Evolutionary conservation across 2,329 filamentous ascomycete genomes (phyloP).

Genomic region (Pseudogymnoascus sp.): DNA sequence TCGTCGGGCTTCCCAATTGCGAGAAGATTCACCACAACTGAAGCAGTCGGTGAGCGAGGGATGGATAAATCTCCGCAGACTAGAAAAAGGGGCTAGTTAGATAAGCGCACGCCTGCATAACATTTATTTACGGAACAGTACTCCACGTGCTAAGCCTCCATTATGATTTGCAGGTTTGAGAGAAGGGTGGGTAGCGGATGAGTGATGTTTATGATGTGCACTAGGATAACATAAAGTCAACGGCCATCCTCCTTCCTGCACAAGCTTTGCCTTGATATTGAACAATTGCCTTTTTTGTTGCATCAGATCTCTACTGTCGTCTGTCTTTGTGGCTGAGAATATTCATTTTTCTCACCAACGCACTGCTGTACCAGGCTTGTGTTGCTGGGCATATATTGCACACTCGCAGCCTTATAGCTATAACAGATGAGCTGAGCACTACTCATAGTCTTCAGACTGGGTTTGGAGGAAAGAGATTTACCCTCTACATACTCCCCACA

Average conservation of each 20-base stretch:
- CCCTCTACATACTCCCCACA: neutral
- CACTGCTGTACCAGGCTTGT: constrained; percentile 5
- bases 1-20: neutral
- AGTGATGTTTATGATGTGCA: neutral
- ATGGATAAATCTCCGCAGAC: neutral
- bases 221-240: constrained; percentile 5
- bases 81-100: neutral
- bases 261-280: neutral
- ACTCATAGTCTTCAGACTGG: neutral
- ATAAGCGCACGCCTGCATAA: constrained; percentile 3
- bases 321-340: neutral
- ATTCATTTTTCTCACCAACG: neutral
- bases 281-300: neutral
- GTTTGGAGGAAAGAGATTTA: neutral
- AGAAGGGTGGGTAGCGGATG: neutral
- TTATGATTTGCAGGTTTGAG: neutral
- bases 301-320: neutral
- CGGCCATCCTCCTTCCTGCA: constrained; percentile 5
- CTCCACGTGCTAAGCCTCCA: constrained; percentile 5
- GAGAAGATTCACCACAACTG: constrained; percentile 8
- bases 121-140: constrained; percentile 2
- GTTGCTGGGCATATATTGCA: neutral
- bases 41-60: constrained; percentile 4
- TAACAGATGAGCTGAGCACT: neutral
- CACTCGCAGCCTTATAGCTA: neutral